These are phyloP conservation scores for Pontederia paniculata DNA, from an alignment of 176 grass and related monocot genomes.

Conservation along the genomic window DNA sequence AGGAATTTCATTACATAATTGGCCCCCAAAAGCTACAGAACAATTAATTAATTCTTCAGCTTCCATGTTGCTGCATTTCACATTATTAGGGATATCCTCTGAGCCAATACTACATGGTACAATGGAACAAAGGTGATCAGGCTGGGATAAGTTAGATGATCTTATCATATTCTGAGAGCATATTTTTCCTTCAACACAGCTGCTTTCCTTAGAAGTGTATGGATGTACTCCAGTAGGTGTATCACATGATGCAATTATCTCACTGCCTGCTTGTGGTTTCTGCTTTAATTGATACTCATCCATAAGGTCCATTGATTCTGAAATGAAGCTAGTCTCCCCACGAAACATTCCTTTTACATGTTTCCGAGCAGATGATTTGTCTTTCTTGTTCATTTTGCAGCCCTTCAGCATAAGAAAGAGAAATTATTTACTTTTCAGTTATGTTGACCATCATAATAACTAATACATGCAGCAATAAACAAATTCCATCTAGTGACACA, in stretches of 20 bases:
- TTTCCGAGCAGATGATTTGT: conserved; percentile 34
- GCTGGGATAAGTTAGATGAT: conserved; percentile 41
- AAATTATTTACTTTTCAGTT: not conserved
- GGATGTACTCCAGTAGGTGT: conserved; percentile 25
- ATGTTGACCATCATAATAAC: too few species aligned
- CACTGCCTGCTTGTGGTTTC: conserved; percentile 27
- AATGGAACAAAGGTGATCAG: conserved; percentile 68
- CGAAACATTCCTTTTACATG: conserved; percentile 36
- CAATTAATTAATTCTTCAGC: conserved; percentile 14
- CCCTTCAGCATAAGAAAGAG: conserved; percentile 33
- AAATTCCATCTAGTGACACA: too few species aligned
- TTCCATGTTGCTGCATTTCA: conserved; percentile 15
- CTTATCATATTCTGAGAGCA: conserved; percentile 17
- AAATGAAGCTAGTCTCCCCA: conserved; percentile 76
- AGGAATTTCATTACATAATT: conserved; percentile 23
- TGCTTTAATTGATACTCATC: conserved; percentile 22
- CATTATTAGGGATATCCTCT: conserved; percentile 25
- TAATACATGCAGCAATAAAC: too few species aligned
- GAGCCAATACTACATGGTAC: conserved; percentile 76
- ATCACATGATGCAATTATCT: conserved; percentile 57
- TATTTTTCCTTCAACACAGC: conserved; percentile 16
- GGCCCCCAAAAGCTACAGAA: conserved; percentile 12
- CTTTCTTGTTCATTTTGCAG: conserved; percentile 15
- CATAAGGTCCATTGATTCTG: conserved; percentile 54
- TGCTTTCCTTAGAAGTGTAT: conserved; percentile 22